These are phyloP conservation scores for Beauveria medogensis DNA, from an alignment of 2,329 filamentous ascomycete genomes.

Conservation along the genomic window DNA sequence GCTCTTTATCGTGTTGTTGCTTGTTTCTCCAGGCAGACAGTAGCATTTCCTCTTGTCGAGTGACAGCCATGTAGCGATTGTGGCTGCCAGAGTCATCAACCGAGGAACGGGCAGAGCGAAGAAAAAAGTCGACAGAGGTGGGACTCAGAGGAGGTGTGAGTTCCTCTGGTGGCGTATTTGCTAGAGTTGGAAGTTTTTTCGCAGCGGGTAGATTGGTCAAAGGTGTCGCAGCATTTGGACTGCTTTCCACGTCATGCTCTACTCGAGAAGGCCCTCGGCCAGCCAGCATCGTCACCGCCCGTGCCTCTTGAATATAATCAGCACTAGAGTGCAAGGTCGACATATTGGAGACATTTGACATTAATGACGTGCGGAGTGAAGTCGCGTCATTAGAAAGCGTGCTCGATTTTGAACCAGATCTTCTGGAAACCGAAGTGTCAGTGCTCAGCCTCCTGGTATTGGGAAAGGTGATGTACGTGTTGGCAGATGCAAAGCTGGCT, in stretches of 20 bases:
- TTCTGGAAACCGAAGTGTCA: neutral
- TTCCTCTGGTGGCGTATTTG: conserved; percentile 25
- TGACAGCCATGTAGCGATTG: conserved; percentile 48
- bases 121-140: conserved; percentile 41
- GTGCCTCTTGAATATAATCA: conserved; percentile 31
- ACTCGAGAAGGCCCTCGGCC: conserved; percentile 17
- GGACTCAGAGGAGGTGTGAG: conserved; percentile 45
- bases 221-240: conserved; percentile 9
- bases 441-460: conserved; percentile 9
- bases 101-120: conserved; percentile 31
- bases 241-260: conserved; percentile 18
- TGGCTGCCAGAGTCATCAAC: conserved; percentile 23
- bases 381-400: conserved; percentile 13
- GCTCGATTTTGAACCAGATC: conserved; percentile 17
- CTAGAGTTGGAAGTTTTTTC: conserved; percentile 14
- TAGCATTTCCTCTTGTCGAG: conserved; percentile 50
- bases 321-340: neutral
- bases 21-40: conserved; percentile 49
- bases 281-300: conserved; percentile 29
- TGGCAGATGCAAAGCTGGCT: conserved; percentile 31
- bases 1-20: conserved; percentile 47
- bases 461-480: conserved; percentile 36
- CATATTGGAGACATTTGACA: neutral
- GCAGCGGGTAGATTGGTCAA: conserved; percentile 15
- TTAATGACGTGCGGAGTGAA: conserved; percentile 3